Conservation (phyloP, 2,329 filamentous ascomycete species). For the Pseudopyrenochaeta lycopersici region DNA sequence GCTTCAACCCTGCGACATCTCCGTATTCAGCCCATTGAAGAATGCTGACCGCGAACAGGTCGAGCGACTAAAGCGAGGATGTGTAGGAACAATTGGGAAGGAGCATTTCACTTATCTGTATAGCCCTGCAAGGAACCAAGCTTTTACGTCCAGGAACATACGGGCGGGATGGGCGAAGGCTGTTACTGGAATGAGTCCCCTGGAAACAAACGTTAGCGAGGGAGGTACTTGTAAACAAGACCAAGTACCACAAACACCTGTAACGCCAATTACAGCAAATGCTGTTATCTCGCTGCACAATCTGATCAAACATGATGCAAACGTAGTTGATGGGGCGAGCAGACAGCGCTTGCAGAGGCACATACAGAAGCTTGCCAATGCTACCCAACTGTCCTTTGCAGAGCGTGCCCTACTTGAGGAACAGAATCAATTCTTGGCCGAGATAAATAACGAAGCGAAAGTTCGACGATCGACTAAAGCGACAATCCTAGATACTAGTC, state of each 20-base stretch:
- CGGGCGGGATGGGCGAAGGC: constrained; percentile 32
- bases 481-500: constrained; percentile 28
- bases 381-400: constrained; percentile 34
- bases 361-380: constrained; percentile 23
- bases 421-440: constrained; percentile 33
- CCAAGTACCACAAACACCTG: constrained; percentile 5
- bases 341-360: no score
- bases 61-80: no score
- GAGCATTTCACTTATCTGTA: no score
- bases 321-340: constrained; percentile 21
- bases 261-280: constrained; percentile 33
- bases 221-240: constrained; percentile 22
- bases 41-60: no score
- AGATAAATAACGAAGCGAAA: constrained; percentile 40
- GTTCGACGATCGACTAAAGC: constrained; percentile 30
- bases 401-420: constrained; percentile 33
- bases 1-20: no score
- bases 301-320: constrained; percentile 19
- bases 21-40: no score
- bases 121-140: no score
- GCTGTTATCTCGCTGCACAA: constrained; percentile 23
- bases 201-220: constrained; percentile 10
- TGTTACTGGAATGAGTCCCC: constrained; percentile 10
- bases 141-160: constrained; percentile 42
- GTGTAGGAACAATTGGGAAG: no score